phyloP scores from a whole-genome alignment of 129 eudicot genomes.

The Centrapalus pauciflorus region DNA sequence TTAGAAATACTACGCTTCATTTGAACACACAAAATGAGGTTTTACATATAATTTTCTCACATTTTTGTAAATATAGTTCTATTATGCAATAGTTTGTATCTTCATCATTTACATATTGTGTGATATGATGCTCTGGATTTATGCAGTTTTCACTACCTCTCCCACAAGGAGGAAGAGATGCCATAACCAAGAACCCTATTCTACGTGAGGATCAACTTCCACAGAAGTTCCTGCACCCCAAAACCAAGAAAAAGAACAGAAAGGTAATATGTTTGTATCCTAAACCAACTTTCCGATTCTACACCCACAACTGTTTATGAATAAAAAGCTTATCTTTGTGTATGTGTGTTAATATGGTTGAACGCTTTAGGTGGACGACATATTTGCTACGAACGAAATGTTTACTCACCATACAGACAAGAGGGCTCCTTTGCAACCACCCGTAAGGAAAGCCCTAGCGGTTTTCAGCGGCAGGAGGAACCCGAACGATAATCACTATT shows the following conservation, averaged over 20 bases:
- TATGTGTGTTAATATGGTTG: neutral
- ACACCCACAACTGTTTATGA: neutral
- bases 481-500: slow-evolving; percentile 86
- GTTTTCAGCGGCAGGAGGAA: slow-evolving; percentile 84
- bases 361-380: slow-evolving; percentile 47
- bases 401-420: slow-evolving; percentile 68
- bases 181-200: slow-evolving; percentile 80
- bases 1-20: no score
- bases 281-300: neutral
- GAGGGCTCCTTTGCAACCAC: slow-evolving; percentile 77
- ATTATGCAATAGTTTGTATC: no score
- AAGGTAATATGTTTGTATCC: slow-evolving; percentile 35
- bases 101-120: neutral
- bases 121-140: neutral
- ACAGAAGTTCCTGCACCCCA: slow-evolving; percentile 59
- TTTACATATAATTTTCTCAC: no score
- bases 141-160: slow-evolving; percentile 88
- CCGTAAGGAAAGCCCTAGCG: slow-evolving; percentile 75
- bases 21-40: no score
- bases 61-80: no score
- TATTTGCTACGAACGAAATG: slow-evolving; percentile 58
- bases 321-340: neutral
- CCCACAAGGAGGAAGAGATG: slow-evolving; percentile 93
- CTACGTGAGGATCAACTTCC: slow-evolving; percentile 95
- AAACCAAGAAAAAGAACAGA: slow-evolving; percentile 75